Conservation (phyloP, 2,329 filamentous ascomycete species). For the Tolypocladium nubicola region DNA sequence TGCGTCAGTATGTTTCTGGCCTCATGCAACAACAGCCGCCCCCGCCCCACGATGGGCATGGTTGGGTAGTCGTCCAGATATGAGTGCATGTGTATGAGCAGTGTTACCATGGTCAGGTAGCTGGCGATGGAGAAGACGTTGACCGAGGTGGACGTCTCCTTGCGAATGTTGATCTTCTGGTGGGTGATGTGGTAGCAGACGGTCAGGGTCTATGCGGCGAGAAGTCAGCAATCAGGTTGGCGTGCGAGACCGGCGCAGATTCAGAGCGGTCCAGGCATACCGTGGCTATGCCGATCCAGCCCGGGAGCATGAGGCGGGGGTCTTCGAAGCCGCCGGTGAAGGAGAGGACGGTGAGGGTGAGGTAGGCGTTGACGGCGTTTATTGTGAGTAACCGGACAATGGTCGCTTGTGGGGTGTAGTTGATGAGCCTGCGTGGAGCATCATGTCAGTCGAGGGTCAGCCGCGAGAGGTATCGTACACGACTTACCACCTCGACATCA, state of each 20-base stretch:
- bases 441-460: neutral
- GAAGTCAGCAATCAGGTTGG: neutral
- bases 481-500: slow-evolving; percentile 70
- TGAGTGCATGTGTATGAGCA: slow-evolving; percentile 57
- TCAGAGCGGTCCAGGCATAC: slow-evolving; percentile 35
- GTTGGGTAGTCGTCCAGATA: slow-evolving; percentile 50
- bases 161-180: slow-evolving; percentile 68
- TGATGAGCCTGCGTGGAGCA: slow-evolving; percentile 53
- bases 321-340: slow-evolving; percentile 61
- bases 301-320: slow-evolving; percentile 59
- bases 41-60: slow-evolving; percentile 42
- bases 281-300: slow-evolving; percentile 69
- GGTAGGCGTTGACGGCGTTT: slow-evolving; percentile 63
- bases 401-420: slow-evolving; percentile 73
- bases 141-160: slow-evolving; percentile 68
- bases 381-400: slow-evolving; percentile 69
- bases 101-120: slow-evolving; percentile 63
- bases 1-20: slow-evolving; percentile 15
- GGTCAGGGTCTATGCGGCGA: slow-evolving; percentile 48
- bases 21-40: slow-evolving; percentile 23
- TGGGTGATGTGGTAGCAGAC: slow-evolving; percentile 68
- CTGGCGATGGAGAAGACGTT: slow-evolving; percentile 67
- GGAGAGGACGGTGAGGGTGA: slow-evolving; percentile 62
- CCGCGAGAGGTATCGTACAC: neutral
- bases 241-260: neutral